Evolutionary conservation across 2,329 filamentous ascomycete genomes (phyloP).

Genomic region (Cladorrhinum sp.): DNA sequence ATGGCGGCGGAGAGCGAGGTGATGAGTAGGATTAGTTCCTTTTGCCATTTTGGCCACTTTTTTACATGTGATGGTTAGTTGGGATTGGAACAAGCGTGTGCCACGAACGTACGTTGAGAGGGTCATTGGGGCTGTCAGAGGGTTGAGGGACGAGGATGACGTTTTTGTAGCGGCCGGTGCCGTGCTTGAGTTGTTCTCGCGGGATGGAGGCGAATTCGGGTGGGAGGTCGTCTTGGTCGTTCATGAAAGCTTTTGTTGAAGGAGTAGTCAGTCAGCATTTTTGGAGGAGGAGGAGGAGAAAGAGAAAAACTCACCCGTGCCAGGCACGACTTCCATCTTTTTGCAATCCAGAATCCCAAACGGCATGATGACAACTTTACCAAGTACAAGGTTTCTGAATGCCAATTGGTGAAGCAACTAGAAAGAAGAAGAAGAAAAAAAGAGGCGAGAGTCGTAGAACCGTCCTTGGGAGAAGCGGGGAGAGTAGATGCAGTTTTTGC

Average conservation of each 20-base stretch:
- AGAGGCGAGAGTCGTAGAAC: not conserved
- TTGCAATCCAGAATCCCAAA: slow-evolving; percentile 48
- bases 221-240: slow-evolving; percentile 46
- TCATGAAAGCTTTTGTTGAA: slow-evolving; percentile 39
- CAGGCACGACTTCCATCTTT: slow-evolving; percentile 45
- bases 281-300: not conserved
- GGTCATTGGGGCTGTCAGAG: slow-evolving; percentile 47
- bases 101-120: slow-evolving; percentile 44
- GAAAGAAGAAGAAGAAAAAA: not conserved
- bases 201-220: slow-evolving; percentile 44
- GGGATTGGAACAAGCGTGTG: not conserved
- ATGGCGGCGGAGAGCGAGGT: slow-evolving; percentile 45
- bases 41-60: slow-evolving; percentile 43
- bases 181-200: slow-evolving; percentile 40
- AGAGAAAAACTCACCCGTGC: slow-evolving; percentile 39
- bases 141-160: slow-evolving; percentile 45
- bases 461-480: too few relatives aligned
- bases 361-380: slow-evolving; percentile 35
- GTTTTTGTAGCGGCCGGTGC: slow-evolving; percentile 33
- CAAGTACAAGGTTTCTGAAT: too few relatives aligned
- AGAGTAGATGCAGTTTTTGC: too few relatives aligned
- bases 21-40: slow-evolving; percentile 45
- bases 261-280: not conserved
- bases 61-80: not conserved
- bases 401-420: not conserved